phyloP scores from a whole-genome alignment of 768 basidiomycete genomes.

The Trametes cubensis region DNA sequence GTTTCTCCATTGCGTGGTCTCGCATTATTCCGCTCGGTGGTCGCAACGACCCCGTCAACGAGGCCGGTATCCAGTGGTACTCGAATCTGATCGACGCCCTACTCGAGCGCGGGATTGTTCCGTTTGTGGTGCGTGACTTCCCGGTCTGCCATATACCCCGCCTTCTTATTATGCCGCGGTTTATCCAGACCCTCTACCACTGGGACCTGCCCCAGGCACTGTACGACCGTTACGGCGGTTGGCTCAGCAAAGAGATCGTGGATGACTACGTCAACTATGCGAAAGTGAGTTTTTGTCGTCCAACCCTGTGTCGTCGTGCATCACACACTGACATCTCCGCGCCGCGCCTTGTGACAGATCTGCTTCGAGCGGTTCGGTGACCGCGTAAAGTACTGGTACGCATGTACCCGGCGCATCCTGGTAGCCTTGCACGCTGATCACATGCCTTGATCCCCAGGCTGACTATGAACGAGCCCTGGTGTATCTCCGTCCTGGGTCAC shows the following conservation, averaged over 20 bases:
- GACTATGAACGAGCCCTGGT: slow-evolving; percentile 80
- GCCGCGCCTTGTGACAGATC: slow-evolving; percentile 41
- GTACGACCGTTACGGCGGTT: slow-evolving; percentile 74
- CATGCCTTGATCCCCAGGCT: slow-evolving; percentile 45
- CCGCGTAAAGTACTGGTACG: slow-evolving; percentile 73
- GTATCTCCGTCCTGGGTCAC: slow-evolving; percentile 70
- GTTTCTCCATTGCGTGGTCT: slow-evolving; percentile 75
- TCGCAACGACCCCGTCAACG: slow-evolving; percentile 71
- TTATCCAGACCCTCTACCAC: slow-evolving; percentile 63
- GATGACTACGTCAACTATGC: slow-evolving; percentile 66
- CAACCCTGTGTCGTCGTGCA: neutral
- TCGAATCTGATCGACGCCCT: slow-evolving; percentile 70
- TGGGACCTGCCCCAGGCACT: slow-evolving; percentile 82
- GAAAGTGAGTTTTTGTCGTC: slow-evolving; percentile 16
- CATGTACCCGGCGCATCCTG: slow-evolving; percentile 12
- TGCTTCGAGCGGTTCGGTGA: slow-evolving; percentile 79
- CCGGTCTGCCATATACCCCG: neutral
- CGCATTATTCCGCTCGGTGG: slow-evolving; percentile 76
- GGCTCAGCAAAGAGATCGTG: slow-evolving; percentile 75
- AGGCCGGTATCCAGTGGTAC: slow-evolving; percentile 70
- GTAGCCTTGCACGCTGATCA: slow-evolving; percentile 7
- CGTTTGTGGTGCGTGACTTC: slow-evolving; percentile 58
- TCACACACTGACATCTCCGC: slow-evolving; percentile 2
- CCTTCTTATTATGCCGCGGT: slow-evolving; percentile 9
- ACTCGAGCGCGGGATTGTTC: slow-evolving; percentile 61